Evolutionary conservation across 495 filamentous ascomycete species (phyloP), one percentile per base, ranked within the genome.

Genomic region (Penicillium alfredii): DNA sequence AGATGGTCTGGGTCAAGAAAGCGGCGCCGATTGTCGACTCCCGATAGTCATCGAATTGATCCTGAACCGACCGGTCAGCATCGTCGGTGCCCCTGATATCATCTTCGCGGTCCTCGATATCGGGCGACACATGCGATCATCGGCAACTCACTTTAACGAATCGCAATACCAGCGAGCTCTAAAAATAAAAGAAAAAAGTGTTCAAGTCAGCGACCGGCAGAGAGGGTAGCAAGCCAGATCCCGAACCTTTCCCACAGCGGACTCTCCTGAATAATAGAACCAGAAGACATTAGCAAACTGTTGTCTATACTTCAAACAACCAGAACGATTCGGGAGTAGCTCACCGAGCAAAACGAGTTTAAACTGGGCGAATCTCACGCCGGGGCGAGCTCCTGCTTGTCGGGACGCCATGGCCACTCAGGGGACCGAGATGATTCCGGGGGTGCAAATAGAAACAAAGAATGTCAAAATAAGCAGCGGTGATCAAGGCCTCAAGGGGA

Each of bases 11-110:
- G 55, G 92, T 98, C 47, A 98, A 74, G 78, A 98, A 98, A 45
- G 92, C 92, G 43, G 92, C 92, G 66, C 92, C 92, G 71, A 98
- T 98, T 28, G 92, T 98, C 25, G 88, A 95, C 77, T 98, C 92
- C 64, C 92, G 78, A 71, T 96, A 98, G 60, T 94, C 92, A 71
- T 98, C 92, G 66, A 98, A 98, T 92, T 98, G 92, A 62, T 98
- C 92, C 90, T 95, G 46, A 43, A 34, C 3, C 22, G 25, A 18
- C 18, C 5, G 1, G 32, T 54, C 17, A 63, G 30, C 17, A 22
- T 32, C 11, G 2, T 6, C 18, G 8, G 21, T 20, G 29, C 4
- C 20, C 18, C 13, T 19, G 15, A 25, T 13, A n/a, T n/a, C n/a
- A n/a, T n/a, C n/a, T n/a, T n/a, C n/a, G n/a, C n/a, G n/a, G n/a